These are phyloP conservation scores for Botrytis porri DNA, from an alignment of 2,329 filamentous ascomycete species.

Conservation along the genomic window DNA sequence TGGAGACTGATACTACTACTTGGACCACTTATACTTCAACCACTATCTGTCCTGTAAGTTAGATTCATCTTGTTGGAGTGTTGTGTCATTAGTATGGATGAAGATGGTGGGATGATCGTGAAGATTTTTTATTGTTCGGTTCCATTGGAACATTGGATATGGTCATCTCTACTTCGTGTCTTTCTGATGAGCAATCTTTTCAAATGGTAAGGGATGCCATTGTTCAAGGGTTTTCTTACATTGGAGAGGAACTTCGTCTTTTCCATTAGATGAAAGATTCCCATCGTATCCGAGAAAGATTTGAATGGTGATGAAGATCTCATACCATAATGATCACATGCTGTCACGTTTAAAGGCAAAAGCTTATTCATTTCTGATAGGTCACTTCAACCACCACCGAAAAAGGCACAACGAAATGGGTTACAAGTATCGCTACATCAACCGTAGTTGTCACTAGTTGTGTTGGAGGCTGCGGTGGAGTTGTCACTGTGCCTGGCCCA, in stretches of 20 bases:
- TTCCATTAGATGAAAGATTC: neutral
- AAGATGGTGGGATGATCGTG: neutral
- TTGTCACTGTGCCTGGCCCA: constrained; percentile 18
- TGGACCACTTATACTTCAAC: constrained; percentile 18
- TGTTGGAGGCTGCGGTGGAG: constrained; percentile 16
- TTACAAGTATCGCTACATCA: constrained; percentile 11
- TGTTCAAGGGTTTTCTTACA: neutral
- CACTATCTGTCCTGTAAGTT: constrained; percentile 18
- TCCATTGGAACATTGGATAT: neutral
- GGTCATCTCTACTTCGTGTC: neutral
- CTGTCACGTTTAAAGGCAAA: neutral
- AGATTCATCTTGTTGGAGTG: neutral
- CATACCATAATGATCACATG: neutral
- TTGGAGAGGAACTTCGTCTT: neutral
- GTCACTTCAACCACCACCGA: constrained; percentile 13
- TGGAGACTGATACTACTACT: constrained; percentile 12
- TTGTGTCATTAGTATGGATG: neutral
- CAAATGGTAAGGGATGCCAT: neutral
- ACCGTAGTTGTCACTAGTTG: constrained; percentile 13
- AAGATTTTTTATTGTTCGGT: neutral
- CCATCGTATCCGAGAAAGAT: neutral
- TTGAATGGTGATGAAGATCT: neutral
- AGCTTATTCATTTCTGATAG: constrained; percentile 1
- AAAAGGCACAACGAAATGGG: constrained; percentile 2
- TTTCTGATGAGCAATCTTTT: neutral